These are phyloP conservation scores for Phtheirospermum japonicum DNA, from an alignment of 257 asterid species.

Conservation along the genomic window DNA sequence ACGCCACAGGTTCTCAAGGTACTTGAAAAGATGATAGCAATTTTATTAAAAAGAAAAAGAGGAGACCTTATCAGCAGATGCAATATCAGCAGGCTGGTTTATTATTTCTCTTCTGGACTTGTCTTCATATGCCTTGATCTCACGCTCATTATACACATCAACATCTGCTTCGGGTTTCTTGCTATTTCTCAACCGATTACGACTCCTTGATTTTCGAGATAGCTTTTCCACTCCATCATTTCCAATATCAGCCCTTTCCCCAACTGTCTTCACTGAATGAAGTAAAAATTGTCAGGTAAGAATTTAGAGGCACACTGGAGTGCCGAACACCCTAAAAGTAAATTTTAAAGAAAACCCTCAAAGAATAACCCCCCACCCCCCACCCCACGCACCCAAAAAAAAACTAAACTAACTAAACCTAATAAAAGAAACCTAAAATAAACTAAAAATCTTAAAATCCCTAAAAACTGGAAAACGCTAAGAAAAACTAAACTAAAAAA, in stretches of 20 bases:
- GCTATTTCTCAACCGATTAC: constrained; percentile 36
- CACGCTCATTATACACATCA: constrained; percentile 33
- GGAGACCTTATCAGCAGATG: constrained; percentile 50
- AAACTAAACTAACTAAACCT: no score
- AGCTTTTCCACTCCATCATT: constrained; percentile 37
- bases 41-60: neutral
- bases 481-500: no score
- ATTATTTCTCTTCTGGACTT: constrained; percentile 38
- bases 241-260: constrained; percentile 32
- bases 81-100: constrained; percentile 33
- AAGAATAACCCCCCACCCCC: no score
- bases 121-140: constrained; percentile 37
- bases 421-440: no score
- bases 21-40: constrained; percentile 7
- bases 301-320: no score
- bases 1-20: neutral
- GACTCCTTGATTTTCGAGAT: constrained; percentile 37
- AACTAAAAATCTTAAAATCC: no score
- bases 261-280: constrained; percentile 35
- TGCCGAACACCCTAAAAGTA: no score
- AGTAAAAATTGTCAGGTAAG: constrained; percentile 24
- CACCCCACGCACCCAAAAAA: no score
- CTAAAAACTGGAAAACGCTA: no score
- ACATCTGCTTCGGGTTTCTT: constrained; percentile 38
- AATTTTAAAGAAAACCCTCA: no score